Evolutionary conservation across 192 early-diverging fungal genomes (phyloP).

Genomic region (Backusella sp.): DNA sequence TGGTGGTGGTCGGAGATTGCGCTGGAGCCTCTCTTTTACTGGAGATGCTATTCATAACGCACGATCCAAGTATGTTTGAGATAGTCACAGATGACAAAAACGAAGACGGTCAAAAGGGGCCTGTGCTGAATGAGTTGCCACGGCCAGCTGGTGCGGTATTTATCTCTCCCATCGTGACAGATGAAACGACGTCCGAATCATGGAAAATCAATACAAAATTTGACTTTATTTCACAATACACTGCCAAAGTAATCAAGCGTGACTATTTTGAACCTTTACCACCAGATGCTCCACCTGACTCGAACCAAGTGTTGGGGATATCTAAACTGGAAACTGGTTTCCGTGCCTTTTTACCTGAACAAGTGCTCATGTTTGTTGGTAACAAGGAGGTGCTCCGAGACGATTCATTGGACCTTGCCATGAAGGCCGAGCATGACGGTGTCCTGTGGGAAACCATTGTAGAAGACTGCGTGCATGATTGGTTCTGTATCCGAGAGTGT

Average conservation of each 20-base stretch:
- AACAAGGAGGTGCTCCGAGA: slow-evolving; percentile 35
- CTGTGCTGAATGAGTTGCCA: slow-evolving; percentile 23
- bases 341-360: slow-evolving; percentile 23
- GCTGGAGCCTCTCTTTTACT: slow-evolving; percentile 28
- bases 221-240: slow-evolving; percentile 36
- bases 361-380: slow-evolving; percentile 28
- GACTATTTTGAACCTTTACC: slow-evolving; percentile 32
- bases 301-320: slow-evolving; percentile 26
- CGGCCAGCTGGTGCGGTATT: slow-evolving; percentile 34
- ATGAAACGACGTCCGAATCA: slow-evolving; percentile 31
- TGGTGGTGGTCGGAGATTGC: slow-evolving; percentile 34
- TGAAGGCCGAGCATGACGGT: slow-evolving; percentile 30
- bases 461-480: slow-evolving; percentile 39
- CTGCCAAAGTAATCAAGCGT: slow-evolving; percentile 36
- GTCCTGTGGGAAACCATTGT: slow-evolving; percentile 27
- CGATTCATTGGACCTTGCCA: slow-evolving; percentile 29
- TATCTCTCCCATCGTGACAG: slow-evolving; percentile 36
- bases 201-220: slow-evolving; percentile 34
- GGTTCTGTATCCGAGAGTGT: slow-evolving; percentile 36
- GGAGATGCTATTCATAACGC: slow-evolving; percentile 35
- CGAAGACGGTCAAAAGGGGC: not conserved
- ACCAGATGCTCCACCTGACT: slow-evolving; percentile 20
- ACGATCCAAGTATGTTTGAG: slow-evolving; percentile 38
- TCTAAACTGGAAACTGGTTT: slow-evolving; percentile 33
- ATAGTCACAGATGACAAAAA: slow-evolving; percentile 29